Percentiles rank a stretch among this genome's conserved stretches.
phyloP scores from a whole-genome alignment of 176 grass and related monocot genomes.

The Musa acuminata region DNA sequence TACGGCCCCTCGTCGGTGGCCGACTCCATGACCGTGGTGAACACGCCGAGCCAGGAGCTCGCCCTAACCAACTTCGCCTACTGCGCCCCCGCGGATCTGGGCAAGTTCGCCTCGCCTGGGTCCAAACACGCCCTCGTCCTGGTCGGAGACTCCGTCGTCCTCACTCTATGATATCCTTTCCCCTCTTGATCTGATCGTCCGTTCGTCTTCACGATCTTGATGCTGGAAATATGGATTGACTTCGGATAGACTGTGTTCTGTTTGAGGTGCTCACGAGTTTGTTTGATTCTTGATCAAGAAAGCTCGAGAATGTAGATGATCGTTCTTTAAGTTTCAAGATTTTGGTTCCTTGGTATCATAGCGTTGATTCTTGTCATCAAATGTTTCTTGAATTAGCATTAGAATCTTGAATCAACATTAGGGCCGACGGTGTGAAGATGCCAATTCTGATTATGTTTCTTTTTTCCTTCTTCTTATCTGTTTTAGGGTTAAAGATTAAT shows the following conservation, averaged over 20 bases:
- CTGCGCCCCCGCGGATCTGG: constrained; percentile 48
- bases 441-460: no score
- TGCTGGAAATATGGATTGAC: not conserved
- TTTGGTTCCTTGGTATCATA: not conserved
- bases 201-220: not conserved
- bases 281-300: not conserved
- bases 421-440: no score
- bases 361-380: not conserved
- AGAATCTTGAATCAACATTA: no score
- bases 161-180: constrained; percentile 97
- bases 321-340: not conserved
- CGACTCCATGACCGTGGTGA: constrained; percentile 33
- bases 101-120: constrained; percentile 39
- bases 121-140: constrained; percentile 34
- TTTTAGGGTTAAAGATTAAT: no score
- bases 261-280: not conserved
- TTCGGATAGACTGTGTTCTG: not conserved
- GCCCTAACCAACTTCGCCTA: constrained; percentile 86
- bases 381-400: no score
- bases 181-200: constrained; percentile 20
- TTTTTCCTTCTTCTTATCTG: no score
- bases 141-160: constrained; percentile 67
- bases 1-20: constrained; percentile 4
- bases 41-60: constrained; percentile 85
- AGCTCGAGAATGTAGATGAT: not conserved